phyloP scores from a whole-genome alignment of 371 early-diverging fungal genomes.

The Mortierella sp. region DNA sequence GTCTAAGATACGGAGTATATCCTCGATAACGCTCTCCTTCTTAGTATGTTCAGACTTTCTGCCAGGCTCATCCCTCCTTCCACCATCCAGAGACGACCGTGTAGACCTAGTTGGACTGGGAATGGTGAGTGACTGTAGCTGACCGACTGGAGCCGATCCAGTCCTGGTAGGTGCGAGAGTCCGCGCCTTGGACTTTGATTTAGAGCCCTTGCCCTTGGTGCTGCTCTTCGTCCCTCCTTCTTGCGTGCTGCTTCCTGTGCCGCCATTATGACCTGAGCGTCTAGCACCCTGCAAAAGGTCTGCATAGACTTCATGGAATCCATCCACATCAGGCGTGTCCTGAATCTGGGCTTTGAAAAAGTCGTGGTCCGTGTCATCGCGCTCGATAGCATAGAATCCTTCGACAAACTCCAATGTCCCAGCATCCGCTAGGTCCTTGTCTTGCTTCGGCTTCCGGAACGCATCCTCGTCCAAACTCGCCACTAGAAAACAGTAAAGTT shows the following conservation, averaged over 20 bases:
- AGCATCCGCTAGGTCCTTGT: constrained; percentile 2
- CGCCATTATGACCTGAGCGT: not conserved
- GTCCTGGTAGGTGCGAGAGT: constrained; percentile 10
- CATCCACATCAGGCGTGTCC: constrained; percentile 49
- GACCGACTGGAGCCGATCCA: not conserved
- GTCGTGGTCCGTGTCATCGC: constrained; percentile 39
- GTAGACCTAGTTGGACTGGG: not conserved
- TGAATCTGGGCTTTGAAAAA: constrained; percentile 36
- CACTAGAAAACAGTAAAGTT: constrained; percentile 23
- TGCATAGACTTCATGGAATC: constrained; percentile 55
- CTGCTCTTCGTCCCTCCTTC: not conserved
- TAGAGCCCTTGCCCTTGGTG: constrained; percentile 13
- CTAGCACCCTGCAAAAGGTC: constrained; percentile 23
- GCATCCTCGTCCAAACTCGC: constrained; percentile 76
- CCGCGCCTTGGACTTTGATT: constrained; percentile 18
- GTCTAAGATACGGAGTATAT: constrained; percentile 52
- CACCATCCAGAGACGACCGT: constrained; percentile 20
- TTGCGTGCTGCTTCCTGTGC: not conserved
- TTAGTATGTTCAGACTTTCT: not conserved
- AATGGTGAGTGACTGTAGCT: constrained; percentile 1
- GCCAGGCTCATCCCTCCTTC: constrained; percentile 12
- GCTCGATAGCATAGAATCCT: constrained; percentile 64
- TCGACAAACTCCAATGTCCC: constrained; percentile 65
- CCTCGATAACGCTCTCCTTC: constrained; percentile 41
- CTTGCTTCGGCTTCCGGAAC: constrained; percentile 57